These are phyloP conservation scores for Microcos paniculata DNA, from an alignment of 345 rosid genomes.

Conservation along the genomic window DNA sequence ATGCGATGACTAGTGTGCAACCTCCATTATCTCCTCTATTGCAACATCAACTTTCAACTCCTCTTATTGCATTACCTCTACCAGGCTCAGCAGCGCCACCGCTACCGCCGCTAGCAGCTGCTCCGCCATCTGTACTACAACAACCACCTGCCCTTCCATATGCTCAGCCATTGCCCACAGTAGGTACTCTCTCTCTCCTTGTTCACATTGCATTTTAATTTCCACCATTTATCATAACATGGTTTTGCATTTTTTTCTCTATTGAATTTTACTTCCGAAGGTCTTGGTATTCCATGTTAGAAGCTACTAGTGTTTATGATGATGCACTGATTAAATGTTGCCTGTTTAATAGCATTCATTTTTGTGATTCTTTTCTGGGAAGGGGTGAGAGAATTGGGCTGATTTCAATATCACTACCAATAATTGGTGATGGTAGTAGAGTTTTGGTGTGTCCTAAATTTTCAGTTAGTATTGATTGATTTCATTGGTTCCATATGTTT, in stretches of 20 bases:
- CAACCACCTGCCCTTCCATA: conserved; percentile 32
- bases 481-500: conserved; percentile 26
- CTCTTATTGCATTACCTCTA: conserved; percentile 25
- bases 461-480: conserved; percentile 27
- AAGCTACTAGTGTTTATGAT: neutral
- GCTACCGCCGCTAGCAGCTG: conserved; percentile 22
- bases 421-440: neutral
- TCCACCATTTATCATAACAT: neutral
- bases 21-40: conserved; percentile 32
- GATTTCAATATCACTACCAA: neutral
- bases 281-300: neutral
- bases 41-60: conserved; percentile 32
- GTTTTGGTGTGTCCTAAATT: neutral
- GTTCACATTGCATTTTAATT: conserved; percentile 8
- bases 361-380: neutral
- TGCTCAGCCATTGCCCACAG: conserved; percentile 50
- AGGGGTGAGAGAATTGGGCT: neutral
- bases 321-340: neutral
- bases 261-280: neutral
- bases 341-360: neutral
- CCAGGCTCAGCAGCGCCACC: conserved; percentile 21
- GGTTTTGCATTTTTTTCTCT: neutral
- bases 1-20: conserved; percentile 22
- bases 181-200: conserved; percentile 52
- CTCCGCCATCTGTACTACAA: conserved; percentile 16